Conservation (phyloP, 164 flowering plant species). For the Akebia trifoliata region DNA sequence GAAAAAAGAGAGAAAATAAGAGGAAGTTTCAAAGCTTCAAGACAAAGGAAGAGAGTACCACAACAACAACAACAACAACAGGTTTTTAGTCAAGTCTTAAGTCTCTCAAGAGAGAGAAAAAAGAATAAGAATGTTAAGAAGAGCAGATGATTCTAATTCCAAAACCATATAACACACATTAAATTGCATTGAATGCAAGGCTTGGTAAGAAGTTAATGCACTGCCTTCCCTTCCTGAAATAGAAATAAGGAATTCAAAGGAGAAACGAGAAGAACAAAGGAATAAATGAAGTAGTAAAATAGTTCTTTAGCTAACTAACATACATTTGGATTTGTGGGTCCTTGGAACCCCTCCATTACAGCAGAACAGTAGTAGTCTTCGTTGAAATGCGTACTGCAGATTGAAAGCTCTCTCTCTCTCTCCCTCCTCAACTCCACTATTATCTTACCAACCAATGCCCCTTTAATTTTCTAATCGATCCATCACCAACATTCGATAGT, state of each 20-base stretch:
- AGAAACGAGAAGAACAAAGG: background rate
- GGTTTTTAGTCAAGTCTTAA: no score
- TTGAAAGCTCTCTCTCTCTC: no score
- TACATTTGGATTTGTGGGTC: constrained; percentile 46
- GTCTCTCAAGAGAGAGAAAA: no score
- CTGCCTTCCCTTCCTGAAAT: constrained; percentile 1
- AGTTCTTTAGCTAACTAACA: constrained; percentile 22
- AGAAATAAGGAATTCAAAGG: constrained; percentile 5
- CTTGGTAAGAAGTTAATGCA: constrained; percentile 15
- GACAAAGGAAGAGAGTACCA: background rate
- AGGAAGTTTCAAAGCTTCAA: no score
- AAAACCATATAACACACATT: no score
- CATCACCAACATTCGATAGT: constrained; percentile 6
- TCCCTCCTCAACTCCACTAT: background rate
- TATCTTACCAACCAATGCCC: background rate
- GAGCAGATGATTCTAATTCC: no score
- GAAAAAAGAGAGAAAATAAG: background rate
- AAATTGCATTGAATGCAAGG: constrained; percentile 17
- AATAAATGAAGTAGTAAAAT: constrained; percentile 1
- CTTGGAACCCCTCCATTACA: constrained; percentile 60
- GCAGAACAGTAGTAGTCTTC: constrained; percentile 2
- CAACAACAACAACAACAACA: no score
- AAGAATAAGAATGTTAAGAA: no score
- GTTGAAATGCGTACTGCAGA: constrained; percentile 8
- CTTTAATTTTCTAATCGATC: constrained; percentile 3